Evolutionary conservation across 2,329 filamentous ascomycete genomes (phyloP).

Genomic region (Colletotrichum tropicale): DNA sequence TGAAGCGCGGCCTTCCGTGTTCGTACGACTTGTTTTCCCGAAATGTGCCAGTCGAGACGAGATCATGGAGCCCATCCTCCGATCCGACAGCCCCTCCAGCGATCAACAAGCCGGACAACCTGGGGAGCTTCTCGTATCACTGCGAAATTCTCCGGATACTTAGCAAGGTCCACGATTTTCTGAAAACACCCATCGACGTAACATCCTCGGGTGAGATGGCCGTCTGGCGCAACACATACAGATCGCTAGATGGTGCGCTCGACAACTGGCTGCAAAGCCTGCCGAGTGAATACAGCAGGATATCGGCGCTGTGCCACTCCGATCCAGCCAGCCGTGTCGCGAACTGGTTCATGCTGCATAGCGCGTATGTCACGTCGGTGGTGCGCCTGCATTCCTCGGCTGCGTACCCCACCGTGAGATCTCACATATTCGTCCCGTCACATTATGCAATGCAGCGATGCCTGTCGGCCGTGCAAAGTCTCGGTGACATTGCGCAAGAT

Average conservation of each 20-base stretch:
- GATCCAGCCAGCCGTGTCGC: slow-evolving; percentile 48
- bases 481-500: slow-evolving; percentile 46
- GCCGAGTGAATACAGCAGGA: slow-evolving; percentile 49
- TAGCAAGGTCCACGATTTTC: slow-evolving; percentile 46
- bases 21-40: slow-evolving; percentile 49
- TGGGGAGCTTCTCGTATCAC: slow-evolving; percentile 50
- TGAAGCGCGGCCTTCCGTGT: slow-evolving; percentile 45
- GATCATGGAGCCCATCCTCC: slow-evolving; percentile 28
- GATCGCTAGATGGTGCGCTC: slow-evolving; percentile 40
- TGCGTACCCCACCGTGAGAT: slow-evolving; percentile 44
- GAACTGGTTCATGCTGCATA: slow-evolving; percentile 52
- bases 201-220: slow-evolving; percentile 41
- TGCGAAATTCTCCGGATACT: slow-evolving; percentile 48
- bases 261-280: slow-evolving; percentile 46
- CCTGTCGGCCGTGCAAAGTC: slow-evolving; percentile 46
- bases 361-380: slow-evolving; percentile 47
- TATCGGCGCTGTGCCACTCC: slow-evolving; percentile 48
- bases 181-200: slow-evolving; percentile 43
- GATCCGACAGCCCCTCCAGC: slow-evolving; percentile 25
- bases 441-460: slow-evolving; percentile 51
- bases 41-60: slow-evolving; percentile 47
- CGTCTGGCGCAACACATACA: slow-evolving; percentile 45
- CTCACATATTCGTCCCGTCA: slow-evolving; percentile 46
- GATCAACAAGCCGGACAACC: slow-evolving; percentile 44
- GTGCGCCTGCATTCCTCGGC: slow-evolving; percentile 48